Base-by-base conservation (phyloP, 2,329 filamentous ascomycete genomes). In the Shiraia sp. region DNA sequence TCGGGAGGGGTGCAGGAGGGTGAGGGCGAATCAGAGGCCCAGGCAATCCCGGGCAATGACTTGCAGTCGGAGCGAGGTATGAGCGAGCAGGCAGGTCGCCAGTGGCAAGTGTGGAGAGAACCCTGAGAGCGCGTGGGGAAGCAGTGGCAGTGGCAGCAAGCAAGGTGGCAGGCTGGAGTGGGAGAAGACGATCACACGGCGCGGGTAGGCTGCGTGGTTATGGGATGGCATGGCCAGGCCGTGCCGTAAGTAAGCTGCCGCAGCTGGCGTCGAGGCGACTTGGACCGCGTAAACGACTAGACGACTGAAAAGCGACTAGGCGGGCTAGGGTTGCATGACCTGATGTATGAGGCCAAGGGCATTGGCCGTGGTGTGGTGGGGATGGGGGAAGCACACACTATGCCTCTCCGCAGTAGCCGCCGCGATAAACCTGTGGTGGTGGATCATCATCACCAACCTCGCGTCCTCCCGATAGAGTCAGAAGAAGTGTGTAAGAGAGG, bases 401-500 rank as follows among this genome's bases (percentile, higher is more conserved):
- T 29, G 15, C 28, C 33, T 50, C 51, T 58, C 59, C 61, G 61
- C 61, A 51, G 55, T 51, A 63, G n/a, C n/a, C n/a, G 60, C 61
- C 61, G 59, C 61, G 60, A 62, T 56, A 59, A 55, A 25, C n/a
- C 33, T 34, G 47, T 45, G 34, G 42, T 39, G 25, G 36, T 53
- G 50, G 50, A 30, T 53, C n/a, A n/a, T n/a, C n/a, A n/a, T n/a
- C n/a, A n/a, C n/a, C n/a, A n/a, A n/a, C n/a, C n/a, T n/a, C n/a
- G n/a, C n/a, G n/a, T n/a, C n/a, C n/a, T n/a, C n/a, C n/a, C n/a
- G n/a, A n/a, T n/a, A n/a, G n/a, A n/a, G n/a, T n/a, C n/a, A n/a
- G n/a, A n/a, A n/a, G n/a, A n/a, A n/a, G n/a, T n/a, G n/a, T n/a
- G n/a, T n/a, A n/a, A n/a, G n/a, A n/a, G n/a, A n/a, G n/a, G n/a